Evolutionary conservation across 2,329 filamentous ascomycete species (phyloP), one percentile per base, ranked within the genome.

Genomic region (Periconia sp.): DNA sequence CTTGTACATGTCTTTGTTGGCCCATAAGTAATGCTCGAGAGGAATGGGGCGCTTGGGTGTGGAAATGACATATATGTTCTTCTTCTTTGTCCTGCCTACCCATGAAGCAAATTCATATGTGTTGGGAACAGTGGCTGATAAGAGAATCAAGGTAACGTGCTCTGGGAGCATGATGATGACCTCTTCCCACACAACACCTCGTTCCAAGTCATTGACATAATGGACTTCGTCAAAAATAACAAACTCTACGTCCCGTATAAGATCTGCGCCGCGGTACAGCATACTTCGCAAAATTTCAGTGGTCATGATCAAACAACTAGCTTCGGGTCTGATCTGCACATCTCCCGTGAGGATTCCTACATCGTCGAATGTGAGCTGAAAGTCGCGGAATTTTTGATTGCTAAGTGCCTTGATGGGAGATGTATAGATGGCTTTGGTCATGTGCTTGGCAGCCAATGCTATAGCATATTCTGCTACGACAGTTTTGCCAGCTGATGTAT

Each of bases 151-250:
- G 1, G 94, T 96, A 40, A 99, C 91, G 75, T 99, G 94, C 71
- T 96, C 92, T 0, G 94, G 94, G 51, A 99, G 82, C 94, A 99
- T 97, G 67, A 99, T 99, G 68, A 99, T 99, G 65, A 99, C 94
- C 75, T 99, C 94, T 74, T 99, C 94, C 94, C 94, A 99, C 0
- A 99, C 94, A 6, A 99, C 94, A 67, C 94, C 94, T 75, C 94
- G 85, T 73, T 97, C 94, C 23, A 89, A 83, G 71, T 99, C 94
- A 69, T 97, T 99, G 60, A 99, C 93, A 70, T 99, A 99, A 75
- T 99, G 94, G 1, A 99, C 94, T 74, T 99, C 94, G 66, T 99
- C 94, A 58, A 99, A 99, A 46, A 99, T 97, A 63, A 99, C 94
- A 71, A 96, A 99, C 62, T 99, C 94, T 9, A 99, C 94, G 69